Base-by-base conservation (phyloP, 1,284 basidiomycete species). In the Tylopilus sp. region DNA sequence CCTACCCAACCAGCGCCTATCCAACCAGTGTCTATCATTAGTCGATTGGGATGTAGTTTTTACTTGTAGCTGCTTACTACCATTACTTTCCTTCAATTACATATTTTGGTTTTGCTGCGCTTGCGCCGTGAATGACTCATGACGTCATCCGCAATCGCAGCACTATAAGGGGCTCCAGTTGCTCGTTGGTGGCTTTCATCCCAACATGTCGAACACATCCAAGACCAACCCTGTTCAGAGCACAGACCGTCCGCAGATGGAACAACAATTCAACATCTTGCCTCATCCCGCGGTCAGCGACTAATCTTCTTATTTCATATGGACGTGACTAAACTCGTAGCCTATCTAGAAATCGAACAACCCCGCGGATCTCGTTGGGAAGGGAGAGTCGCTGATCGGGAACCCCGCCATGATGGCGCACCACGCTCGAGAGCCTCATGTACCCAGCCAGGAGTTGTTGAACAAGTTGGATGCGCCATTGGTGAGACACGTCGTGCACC, bases 281-380 rank as follows among this genome's bases (percentile, higher is more conserved):
- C 86, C 86, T 53, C 84, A 87, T 67, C 86, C 86, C 24, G 85
- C 86, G 67, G 86, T 87, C 67, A 58, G 83, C 75, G 10, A 26
- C 44, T 47, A 22, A 9, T 22, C 19, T 49, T 24, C n/a, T 49
- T 12, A 47, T 51, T 38, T 12, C 4, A 54, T n/a, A 26, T 7
- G 39, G 26, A 22, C 4, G 3, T 53, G 13, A 57, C 61, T 59
- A 4, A 62, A n/a, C 49, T 4, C 13, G 53, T 36, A 12, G 6
- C 29, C n/a, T 55, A 29, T 29, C 38, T 69, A 87, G 85, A 84
- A 78, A 74, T 78, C 81, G 3, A 87, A 87, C 66, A 77, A 87
- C 60, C 86, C 86, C 3, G 73, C 78, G 9, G 86, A 87, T 65
- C 79, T 86, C 58, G 57, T 56, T 69, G 68, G 78, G 47, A 67